phyloP scores from a whole-genome alignment of 1,284 basidiomycete species.

The Veloporphyrellus conicus region DNA sequence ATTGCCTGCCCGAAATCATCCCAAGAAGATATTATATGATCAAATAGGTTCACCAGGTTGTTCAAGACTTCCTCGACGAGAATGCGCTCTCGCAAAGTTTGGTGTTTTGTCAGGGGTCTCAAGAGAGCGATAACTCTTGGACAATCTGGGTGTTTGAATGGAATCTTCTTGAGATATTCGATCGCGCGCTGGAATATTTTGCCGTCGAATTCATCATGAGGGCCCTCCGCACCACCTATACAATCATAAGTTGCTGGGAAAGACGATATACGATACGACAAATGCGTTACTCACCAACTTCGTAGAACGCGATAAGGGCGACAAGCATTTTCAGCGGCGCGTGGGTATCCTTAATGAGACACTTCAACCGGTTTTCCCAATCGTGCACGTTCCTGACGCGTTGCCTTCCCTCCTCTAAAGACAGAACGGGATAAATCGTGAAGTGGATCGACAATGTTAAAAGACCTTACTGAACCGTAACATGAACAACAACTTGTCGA shows the following conservation, averaged over 20 bases:
- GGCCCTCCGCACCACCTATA: too few species aligned
- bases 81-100: conserved; percentile 6
- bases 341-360: too few species aligned
- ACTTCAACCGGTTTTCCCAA: too few species aligned
- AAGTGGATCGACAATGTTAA: too few species aligned
- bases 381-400: too few species aligned
- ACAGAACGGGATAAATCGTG: too few species aligned
- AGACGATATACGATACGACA: too few species aligned
- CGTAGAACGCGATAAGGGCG: conserved; percentile 13
- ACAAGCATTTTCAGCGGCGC: conserved; percentile 11
- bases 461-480: conserved; percentile 11
- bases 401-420: too few species aligned
- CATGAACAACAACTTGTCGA: conserved; percentile 14
- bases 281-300: conserved; percentile 11
- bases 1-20: conserved; percentile 20
- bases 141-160: conserved; percentile 12
- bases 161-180: conserved; percentile 6
- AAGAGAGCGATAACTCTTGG: conserved; percentile 16
- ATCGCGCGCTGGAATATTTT: conserved; percentile 9
- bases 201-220: too few species aligned
- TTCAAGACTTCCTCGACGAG: conserved; percentile 6
- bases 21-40: not conserved
- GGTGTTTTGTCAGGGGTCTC: conserved; percentile 12
- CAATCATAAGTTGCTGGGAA: too few species aligned
- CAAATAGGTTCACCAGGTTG: conserved; percentile 9